Conservation (phyloP, 768 basidiomycete species). For the Cantharellus cinnabarinus region DNA sequence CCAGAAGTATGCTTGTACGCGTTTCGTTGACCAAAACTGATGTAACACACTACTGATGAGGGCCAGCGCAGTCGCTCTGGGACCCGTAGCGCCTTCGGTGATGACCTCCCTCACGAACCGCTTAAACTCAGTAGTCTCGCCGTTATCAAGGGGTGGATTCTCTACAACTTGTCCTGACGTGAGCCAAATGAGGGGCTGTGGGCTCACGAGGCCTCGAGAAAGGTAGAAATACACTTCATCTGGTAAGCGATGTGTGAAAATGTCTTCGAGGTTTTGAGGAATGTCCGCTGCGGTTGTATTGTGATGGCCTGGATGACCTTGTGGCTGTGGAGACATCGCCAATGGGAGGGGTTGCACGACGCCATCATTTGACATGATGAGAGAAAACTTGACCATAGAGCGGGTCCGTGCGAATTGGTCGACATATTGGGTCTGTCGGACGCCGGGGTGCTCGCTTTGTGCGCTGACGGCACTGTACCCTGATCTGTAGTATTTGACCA, state of each 20-base stretch:
- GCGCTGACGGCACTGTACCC: slow-evolving; percentile 64
- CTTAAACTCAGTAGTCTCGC: slow-evolving; percentile 85
- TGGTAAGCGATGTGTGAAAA: slow-evolving; percentile 84
- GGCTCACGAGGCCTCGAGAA: slow-evolving; percentile 74
- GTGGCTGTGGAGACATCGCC: slow-evolving; percentile 33
- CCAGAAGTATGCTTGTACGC: slow-evolving; percentile 59
- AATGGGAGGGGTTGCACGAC: slow-evolving; percentile 60
- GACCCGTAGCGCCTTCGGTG: slow-evolving; percentile 85
- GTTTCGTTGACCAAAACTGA: slow-evolving; percentile 58
- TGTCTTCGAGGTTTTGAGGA: slow-evolving; percentile 77
- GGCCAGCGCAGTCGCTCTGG: slow-evolving; percentile 77
- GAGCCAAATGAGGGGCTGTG: slow-evolving; percentile 88
- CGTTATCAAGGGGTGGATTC: slow-evolving; percentile 78
- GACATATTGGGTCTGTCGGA: slow-evolving; percentile 56
- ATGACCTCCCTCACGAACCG: slow-evolving; percentile 92
- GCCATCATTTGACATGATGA: slow-evolving; percentile 78
- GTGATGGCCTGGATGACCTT: slow-evolving; percentile 30
- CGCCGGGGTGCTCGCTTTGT: slow-evolving; percentile 60
- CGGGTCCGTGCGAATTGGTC: slow-evolving; percentile 81
- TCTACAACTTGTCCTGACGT: slow-evolving; percentile 59
- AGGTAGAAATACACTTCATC: slow-evolving; percentile 96
- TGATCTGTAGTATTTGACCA: slow-evolving; percentile 83
- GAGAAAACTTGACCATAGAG: slow-evolving; percentile 77
- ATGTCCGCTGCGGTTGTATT: slow-evolving; percentile 72
- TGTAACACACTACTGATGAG: slow-evolving; percentile 66